Evolutionary conservation across 2,329 filamentous ascomycete genomes (phyloP).

Genomic region (Amauroascus verrucosus): DNA sequence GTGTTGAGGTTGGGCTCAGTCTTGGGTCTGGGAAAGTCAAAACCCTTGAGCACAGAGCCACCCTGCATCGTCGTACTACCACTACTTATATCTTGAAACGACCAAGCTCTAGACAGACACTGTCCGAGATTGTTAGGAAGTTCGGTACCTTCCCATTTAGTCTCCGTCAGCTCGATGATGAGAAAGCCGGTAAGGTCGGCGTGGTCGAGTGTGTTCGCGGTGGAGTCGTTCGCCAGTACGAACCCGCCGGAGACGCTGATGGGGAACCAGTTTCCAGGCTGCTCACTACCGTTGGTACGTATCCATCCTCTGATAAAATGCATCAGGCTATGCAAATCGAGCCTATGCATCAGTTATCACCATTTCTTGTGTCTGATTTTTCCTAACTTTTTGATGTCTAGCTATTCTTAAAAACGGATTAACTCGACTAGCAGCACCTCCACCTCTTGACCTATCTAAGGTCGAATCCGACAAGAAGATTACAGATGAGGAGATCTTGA

Average conservation of each 20-base stretch:
- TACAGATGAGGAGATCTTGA: conserved; percentile 84
- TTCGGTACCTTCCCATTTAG: conserved; percentile 98
- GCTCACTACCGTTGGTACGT: conserved; percentile 85
- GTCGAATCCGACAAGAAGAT: conserved; percentile 97
- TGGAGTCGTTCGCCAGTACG: conserved; percentile 89
- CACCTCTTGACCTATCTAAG: conserved; percentile 65
- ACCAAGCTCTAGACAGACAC: conserved; percentile 78
- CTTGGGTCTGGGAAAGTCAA: conserved; percentile 91
- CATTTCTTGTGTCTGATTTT: conserved; percentile 4
- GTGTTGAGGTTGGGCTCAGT: conserved; percentile 89
- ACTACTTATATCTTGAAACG: conserved; percentile 91
- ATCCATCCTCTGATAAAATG: neutral
- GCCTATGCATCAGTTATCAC: too few relatives aligned
- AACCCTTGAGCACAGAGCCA: conserved; percentile 74
- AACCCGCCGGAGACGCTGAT: conserved; percentile 91
- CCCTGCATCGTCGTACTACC: conserved; percentile 82
- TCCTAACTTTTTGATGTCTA: conserved; percentile 31
- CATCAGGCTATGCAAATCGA: neutral
- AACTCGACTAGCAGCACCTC: conserved; percentile 69
- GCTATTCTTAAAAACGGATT: conserved; percentile 97
- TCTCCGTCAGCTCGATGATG: conserved; percentile 90
- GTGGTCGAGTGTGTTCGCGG: conserved; percentile 92
- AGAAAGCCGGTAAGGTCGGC: conserved; percentile 89
- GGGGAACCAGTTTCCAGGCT: conserved; percentile 71
- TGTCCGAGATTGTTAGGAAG: conserved; percentile 93